Evolutionary conservation across 192 early-diverging fungal genomes (phyloP).

Genomic region (Glomus cerebriforme): DNA sequence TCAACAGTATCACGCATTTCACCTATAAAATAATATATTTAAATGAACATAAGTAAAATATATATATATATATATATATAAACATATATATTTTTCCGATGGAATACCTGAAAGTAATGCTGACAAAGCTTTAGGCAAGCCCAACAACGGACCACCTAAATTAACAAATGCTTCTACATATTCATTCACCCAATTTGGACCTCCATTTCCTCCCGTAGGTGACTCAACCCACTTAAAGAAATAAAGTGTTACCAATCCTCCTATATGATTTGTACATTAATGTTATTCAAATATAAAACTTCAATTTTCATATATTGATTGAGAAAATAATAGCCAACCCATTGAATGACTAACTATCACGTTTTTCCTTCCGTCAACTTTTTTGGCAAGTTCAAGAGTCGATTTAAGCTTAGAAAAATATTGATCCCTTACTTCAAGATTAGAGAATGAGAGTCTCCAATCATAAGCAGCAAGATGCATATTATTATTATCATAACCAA

Average conservation of each 20-base stretch:
- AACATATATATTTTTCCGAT: background rate
- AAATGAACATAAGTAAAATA: background rate
- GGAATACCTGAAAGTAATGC: constrained; percentile 62
- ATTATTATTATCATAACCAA: constrained; percentile 86
- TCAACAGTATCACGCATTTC: constrained; percentile 88
- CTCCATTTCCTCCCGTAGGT: constrained; percentile 65
- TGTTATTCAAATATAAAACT: background rate
- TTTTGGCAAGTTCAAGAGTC: constrained; percentile 64
- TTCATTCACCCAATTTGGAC: constrained; percentile 71
- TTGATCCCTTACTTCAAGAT: constrained; percentile 79
- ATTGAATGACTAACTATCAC: constrained; percentile 66
- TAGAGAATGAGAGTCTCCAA: constrained; percentile 80
- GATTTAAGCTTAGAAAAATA: constrained; percentile 80
- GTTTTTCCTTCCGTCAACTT: constrained; percentile 53
- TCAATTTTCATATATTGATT: background rate
- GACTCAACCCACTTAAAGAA: constrained; percentile 89
- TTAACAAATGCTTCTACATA: constrained; percentile 82
- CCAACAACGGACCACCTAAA: constrained; percentile 84
- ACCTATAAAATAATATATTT: constrained; percentile 36
- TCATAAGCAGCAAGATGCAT: constrained; percentile 89
- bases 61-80: too few relatives aligned
- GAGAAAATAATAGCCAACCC: constrained; percentile 42
- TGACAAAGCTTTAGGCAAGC: constrained; percentile 81
- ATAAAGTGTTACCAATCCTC: constrained; percentile 69
- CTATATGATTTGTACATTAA: constrained; percentile 36